Evolutionary conservation across 2,329 filamentous ascomycete species (phyloP).

Genomic region (Colletotrichum eleusines): DNA sequence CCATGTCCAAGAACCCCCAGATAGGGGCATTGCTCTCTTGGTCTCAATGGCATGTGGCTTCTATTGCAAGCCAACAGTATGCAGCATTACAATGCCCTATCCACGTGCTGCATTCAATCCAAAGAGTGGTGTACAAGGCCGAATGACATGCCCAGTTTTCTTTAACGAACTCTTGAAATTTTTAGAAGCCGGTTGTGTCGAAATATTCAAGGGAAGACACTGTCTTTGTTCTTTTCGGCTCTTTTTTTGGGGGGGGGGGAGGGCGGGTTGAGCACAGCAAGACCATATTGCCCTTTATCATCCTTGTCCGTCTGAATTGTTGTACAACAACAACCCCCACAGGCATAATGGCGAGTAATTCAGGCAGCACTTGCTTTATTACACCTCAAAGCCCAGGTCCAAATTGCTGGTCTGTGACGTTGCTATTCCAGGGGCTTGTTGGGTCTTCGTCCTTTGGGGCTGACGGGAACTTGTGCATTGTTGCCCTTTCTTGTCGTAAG

Average conservation of each 20-base stretch:
- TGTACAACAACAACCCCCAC: neutral
- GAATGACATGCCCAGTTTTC: too few species aligned
- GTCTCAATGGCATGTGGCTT: neutral
- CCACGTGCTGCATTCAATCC: neutral
- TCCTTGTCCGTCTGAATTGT: neutral
- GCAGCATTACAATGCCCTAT: neutral
- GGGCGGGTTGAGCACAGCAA: neutral
- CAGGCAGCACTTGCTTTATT: too few species aligned
- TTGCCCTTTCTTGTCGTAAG: neutral
- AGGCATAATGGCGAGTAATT: neutral
- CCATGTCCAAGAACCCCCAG: neutral
- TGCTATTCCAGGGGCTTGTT: neutral
- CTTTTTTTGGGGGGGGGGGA: neutral
- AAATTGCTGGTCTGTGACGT: too few species aligned
- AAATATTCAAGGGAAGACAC: neutral
- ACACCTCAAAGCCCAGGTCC: neutral
- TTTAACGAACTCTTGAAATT: neutral
- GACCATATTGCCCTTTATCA: neutral
- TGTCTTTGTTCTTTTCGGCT: slow-evolving; percentile 19
- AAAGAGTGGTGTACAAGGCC: slow-evolving; percentile 8
- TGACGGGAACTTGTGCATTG: neutral
- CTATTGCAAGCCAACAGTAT: neutral
- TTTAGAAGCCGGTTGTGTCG: neutral
- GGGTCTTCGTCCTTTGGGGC: neutral
- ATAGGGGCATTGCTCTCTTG: neutral